Evolutionary conservation across 164 flowering plant species (phyloP).

Genomic region (Tetrastigma voinierianum): DNA sequence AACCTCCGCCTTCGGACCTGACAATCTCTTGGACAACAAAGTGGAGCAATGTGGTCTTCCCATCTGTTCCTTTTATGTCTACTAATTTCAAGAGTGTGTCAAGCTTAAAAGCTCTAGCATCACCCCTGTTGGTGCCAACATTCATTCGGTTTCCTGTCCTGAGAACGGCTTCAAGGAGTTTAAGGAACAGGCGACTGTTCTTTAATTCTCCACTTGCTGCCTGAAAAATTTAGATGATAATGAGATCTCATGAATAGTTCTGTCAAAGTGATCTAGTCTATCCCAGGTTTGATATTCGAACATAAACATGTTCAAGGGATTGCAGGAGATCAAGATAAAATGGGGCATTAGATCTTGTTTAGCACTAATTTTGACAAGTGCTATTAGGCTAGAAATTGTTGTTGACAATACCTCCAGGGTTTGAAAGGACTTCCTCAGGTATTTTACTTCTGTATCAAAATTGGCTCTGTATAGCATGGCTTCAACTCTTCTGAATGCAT

Average conservation of each 20-base stretch:
- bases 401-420: constrained; percentile 75
- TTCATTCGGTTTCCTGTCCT: constrained; percentile 97
- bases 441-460: constrained; percentile 82
- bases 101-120: constrained; percentile 91
- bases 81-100: constrained; percentile 86
- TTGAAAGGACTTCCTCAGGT: constrained; percentile 76
- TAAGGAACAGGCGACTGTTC: constrained; percentile 84
- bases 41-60: constrained; percentile 94
- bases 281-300: not conserved
- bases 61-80: constrained; percentile 93
- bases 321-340: not conserved
- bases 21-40: constrained; percentile 98
- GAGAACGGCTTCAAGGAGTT: constrained; percentile 96
- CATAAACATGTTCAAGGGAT: not conserved
- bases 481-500: constrained; percentile 93
- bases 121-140: constrained; percentile 95
- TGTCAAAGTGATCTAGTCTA: not conserved
- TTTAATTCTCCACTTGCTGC: constrained; percentile 85
- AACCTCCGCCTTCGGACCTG: constrained; percentile 60
- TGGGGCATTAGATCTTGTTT: not conserved
- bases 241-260: constrained; percentile 4
- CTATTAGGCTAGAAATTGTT: not conserved
- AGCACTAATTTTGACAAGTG: not conserved
- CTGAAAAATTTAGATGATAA: constrained; percentile 37
- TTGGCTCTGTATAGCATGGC: constrained; percentile 94